These are phyloP conservation scores for Taphrina deformans DNA, from an alignment of 1,139 yeast genomes.

Conservation along the genomic window DNA sequence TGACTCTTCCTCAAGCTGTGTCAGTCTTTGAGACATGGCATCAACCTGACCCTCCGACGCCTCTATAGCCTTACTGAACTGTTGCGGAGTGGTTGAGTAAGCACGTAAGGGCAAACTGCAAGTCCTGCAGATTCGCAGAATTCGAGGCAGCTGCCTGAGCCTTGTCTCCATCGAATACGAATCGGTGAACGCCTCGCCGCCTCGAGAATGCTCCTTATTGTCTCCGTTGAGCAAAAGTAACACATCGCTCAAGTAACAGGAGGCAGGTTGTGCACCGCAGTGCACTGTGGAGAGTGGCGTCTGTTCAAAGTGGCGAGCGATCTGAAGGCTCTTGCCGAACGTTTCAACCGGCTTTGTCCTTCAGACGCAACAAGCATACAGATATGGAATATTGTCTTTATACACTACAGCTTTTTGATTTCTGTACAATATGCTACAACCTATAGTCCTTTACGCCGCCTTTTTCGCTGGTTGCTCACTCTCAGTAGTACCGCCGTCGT, in stretches of 20 bases:
- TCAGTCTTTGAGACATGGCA: slow-evolving; percentile 10
- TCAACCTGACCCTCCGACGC: neutral
- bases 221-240: no score
- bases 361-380: no score
- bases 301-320: neutral
- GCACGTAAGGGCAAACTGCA: neutral
- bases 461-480: slow-evolving; percentile 26
- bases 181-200: no score
- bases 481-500: slow-evolving; percentile 3
- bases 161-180: neutral
- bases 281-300: neutral
- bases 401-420: neutral
- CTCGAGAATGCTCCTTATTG: no score
- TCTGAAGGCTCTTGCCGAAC: neutral
- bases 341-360: no score
- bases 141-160: neutral
- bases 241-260: no score
- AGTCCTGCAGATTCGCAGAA: neutral
- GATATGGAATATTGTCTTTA: no score
- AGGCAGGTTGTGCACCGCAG: neutral
- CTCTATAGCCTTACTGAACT: no score
- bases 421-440: neutral
- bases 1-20: slow-evolving; percentile 1
- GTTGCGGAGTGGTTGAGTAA: neutral
- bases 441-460: neutral